Base-by-base conservation (phyloP, 2,329 filamentous ascomycete genomes). In the Bipolaris victoriae region DNA sequence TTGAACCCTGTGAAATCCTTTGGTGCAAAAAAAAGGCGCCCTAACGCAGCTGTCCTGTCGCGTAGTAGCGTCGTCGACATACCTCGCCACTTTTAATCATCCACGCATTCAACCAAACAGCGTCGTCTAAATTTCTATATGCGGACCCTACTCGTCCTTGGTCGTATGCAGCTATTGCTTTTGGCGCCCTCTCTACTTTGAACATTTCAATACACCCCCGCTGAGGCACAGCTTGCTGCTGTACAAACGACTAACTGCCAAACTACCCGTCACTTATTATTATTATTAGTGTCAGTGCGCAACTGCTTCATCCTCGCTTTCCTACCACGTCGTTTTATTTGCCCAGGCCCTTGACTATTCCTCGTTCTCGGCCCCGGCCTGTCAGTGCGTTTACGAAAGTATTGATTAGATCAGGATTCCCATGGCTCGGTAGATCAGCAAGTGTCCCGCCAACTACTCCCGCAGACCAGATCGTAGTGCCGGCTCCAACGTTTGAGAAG, bases 71-170 rank as follows among this genome's bases (percentile, higher is more conserved):
- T 66, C 66, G 72, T 66, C 57, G 60, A 51, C 56, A 52, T 71
- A 61, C 67, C 68, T 76, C 69, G 73, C 73, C 73, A 75, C 73
- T 75, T 75, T 75, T 76, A 70, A 74, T 74, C 68, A 71, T 70
- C 65, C 64, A 70, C 63, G 62, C 62, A 59, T 65, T 61, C 68
- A 72, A 66, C 71, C 72, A 74, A 66, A 73, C 66, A 74, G 64
- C 65, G 64, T 60, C 46, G 58, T 62, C 61, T 59, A 70, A 68
- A 71, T 69, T 65, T 72, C 64, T 66, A 62, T 67, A 63, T 69
- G 63, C 63, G 55, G 63, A 69, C 66, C 62, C 67, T 70, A 64
- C 66, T 68, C 66, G 63, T 67, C 66, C 69, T 70, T 63, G 60
- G 60, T 67, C 47, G 60, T 64, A 61, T 60, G 64, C 69, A 61